phyloP scores from a whole-genome alignment of 768 basidiomycete species.

The Lactarius evosmus region DNA sequence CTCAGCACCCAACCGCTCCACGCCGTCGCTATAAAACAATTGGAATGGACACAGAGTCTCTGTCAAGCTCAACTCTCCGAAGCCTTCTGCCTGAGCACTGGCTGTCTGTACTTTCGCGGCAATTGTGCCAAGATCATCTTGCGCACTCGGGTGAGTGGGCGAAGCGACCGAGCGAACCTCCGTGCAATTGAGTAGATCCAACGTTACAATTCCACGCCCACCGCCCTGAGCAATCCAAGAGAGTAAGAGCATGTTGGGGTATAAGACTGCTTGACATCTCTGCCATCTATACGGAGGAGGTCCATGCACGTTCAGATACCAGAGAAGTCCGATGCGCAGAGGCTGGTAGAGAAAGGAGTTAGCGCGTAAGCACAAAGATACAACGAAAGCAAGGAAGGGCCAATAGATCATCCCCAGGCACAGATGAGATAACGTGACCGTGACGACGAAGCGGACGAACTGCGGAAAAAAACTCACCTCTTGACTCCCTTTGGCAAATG shows the following conservation, averaged over 20 bases:
- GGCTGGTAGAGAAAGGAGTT: conserved; percentile 50
- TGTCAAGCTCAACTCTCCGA: conserved; percentile 46
- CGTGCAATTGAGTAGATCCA: conserved; percentile 83
- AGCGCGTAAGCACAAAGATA: conserved; percentile 23
- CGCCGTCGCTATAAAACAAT: conserved; percentile 84
- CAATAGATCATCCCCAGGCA: conserved; percentile 6
- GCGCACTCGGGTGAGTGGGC: conserved; percentile 74
- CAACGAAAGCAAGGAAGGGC: conserved; percentile 2
- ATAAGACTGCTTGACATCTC: conserved; percentile 77
- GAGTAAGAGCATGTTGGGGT: conserved; percentile 78
- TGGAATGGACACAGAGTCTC: conserved; percentile 88
- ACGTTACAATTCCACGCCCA: conserved; percentile 77
- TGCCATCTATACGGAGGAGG: conserved; percentile 75
- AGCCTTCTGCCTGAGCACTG: conserved; percentile 39
- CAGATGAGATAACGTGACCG: conserved; percentile 10
- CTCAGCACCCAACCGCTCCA: conserved; percentile 86
- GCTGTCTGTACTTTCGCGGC: conserved; percentile 67
- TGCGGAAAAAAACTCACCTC: conserved; percentile 40
- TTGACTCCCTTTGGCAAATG: conserved; percentile 40
- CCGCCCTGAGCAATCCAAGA: conserved; percentile 86
- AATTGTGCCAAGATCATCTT: conserved; percentile 82
- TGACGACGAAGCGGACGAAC: conserved; percentile 4
- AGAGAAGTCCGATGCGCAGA: conserved; percentile 76
- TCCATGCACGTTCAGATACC: conserved; percentile 92
- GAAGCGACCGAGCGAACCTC: conserved; percentile 82